A percentile compares a stretch with the other conserved stretches of the same genome.
Conservation (phyloP, 345 rosid species). For the Excoecaria cochinchinensis region DNA sequence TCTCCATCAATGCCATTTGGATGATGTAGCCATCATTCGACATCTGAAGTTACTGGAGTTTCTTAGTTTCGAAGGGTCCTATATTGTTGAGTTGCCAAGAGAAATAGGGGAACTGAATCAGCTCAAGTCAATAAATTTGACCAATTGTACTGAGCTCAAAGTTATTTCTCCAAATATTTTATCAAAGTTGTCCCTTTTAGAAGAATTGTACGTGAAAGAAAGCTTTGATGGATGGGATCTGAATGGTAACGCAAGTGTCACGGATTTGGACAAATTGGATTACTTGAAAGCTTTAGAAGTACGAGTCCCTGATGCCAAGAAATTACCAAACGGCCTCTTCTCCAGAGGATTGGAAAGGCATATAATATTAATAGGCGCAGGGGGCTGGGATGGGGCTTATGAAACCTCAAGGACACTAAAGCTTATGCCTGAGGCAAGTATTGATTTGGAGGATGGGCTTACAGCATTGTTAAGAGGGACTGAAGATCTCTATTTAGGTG, state of each 20-base stretch:
- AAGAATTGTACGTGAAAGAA: conserved; percentile 27
- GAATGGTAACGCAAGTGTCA: conserved; percentile 16
- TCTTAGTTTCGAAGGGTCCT: conserved; percentile 25
- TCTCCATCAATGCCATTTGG: neutral
- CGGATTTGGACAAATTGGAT: conserved; percentile 22
- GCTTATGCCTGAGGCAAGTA: neutral
- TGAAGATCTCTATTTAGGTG: neutral
- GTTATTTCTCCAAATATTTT: conserved; percentile 17
- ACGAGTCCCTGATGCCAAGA: conserved; percentile 6
- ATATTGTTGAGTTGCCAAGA: conserved; percentile 22
- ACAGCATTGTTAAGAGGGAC: neutral
- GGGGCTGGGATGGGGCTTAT: conserved; percentile 10
- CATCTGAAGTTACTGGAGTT: conserved; percentile 27
- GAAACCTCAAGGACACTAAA: conserved; percentile 8
- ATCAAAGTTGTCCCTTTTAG: conserved; percentile 25
- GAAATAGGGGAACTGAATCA: conserved; percentile 19
- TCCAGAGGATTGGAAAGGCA: conserved; percentile 10
- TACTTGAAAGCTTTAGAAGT: conserved; percentile 15
- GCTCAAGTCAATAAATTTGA: conserved; percentile 28
- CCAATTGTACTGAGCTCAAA: neutral
- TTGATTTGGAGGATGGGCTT: neutral
- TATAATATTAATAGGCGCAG: conserved; percentile 17
- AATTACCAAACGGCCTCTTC: no score
- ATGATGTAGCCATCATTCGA: neutral
- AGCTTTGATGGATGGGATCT: conserved; percentile 30